Evolutionary conservation across 306 rosid genomes (phyloP).

Genomic region (Rosa lucieae): DNA sequence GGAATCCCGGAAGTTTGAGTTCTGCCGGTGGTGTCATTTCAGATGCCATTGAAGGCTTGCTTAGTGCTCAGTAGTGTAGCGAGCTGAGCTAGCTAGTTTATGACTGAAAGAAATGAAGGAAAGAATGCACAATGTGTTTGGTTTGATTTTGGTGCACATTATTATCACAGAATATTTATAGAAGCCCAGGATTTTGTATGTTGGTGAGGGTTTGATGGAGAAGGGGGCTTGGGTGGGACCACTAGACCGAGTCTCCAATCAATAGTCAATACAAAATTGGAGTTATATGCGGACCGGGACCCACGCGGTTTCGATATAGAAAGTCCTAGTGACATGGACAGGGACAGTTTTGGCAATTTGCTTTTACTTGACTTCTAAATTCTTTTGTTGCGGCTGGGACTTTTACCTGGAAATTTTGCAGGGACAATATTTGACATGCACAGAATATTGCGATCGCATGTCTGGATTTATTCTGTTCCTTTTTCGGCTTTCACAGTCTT

Average conservation of each 20-base stretch:
- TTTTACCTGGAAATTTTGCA: constrained; percentile 45
- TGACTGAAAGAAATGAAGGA: background rate
- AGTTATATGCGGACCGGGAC: constrained; percentile 10
- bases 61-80: background rate
- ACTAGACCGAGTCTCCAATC: constrained; percentile 33
- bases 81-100: background rate
- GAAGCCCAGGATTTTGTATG: background rate
- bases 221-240: background rate
- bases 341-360: background rate
- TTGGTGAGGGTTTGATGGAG: background rate
- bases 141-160: background rate
- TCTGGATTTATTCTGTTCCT: too few species aligned
- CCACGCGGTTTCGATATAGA: constrained; percentile 57
- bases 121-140: constrained; percentile 2
- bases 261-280: background rate
- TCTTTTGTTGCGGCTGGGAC: constrained; percentile 25
- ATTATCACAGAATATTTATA: background rate
- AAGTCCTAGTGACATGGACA: constrained; percentile 25
- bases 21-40: constrained; percentile 36
- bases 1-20: constrained; percentile 76
- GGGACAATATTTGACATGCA: background rate
- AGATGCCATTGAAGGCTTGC: constrained; percentile 17
- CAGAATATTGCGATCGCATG: too few species aligned
- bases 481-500: too few species aligned
- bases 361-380: constrained; percentile 20